Percentiles rank a stretch among this genome's conserved stretches.
Evolutionary conservation across 2,329 filamentous ascomycete species (phyloP).

Genomic region (Penicillium brevicompactum): DNA sequence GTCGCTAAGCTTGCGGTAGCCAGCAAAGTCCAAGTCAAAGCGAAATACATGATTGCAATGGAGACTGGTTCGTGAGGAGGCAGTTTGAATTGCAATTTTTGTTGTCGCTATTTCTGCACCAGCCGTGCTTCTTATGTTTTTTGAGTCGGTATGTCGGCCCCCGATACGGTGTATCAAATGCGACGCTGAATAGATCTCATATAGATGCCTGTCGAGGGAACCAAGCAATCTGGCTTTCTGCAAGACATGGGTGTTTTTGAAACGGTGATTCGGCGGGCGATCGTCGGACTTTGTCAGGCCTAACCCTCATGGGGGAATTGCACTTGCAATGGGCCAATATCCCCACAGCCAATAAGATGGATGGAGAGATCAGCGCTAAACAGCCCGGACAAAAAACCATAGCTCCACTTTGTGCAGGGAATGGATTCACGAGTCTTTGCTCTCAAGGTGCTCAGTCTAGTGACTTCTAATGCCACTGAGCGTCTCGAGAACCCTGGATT

Average conservation of each 20-base stretch:
- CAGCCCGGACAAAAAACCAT: background rate
- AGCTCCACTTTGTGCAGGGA: background rate
- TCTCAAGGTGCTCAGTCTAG: too few relatives aligned
- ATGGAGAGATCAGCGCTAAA: background rate
- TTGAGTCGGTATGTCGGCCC: background rate
- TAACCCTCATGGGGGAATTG: constrained; percentile 1
- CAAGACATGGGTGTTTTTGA: background rate
- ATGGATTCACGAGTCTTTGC: too few relatives aligned
- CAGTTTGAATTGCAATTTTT: background rate
- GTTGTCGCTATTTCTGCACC: background rate
- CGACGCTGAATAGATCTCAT: background rate
- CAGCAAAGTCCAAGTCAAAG: background rate
- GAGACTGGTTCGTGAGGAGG: background rate
- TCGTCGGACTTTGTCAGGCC: background rate
- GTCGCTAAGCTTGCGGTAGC: constrained; percentile 16
- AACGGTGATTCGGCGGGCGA: background rate
- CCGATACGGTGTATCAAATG: background rate
- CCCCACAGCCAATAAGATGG: background rate
- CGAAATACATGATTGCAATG: background rate
- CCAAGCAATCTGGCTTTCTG: background rate
- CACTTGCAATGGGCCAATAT: background rate
- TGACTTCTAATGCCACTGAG: too few relatives aligned
- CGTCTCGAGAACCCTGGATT: too few relatives aligned
- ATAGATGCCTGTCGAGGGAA: too few relatives aligned
- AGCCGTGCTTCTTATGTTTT: background rate